Conservation (phyloP, 495 filamentous ascomycete species). For the Melanomma pulvis-pyrius region DNA sequence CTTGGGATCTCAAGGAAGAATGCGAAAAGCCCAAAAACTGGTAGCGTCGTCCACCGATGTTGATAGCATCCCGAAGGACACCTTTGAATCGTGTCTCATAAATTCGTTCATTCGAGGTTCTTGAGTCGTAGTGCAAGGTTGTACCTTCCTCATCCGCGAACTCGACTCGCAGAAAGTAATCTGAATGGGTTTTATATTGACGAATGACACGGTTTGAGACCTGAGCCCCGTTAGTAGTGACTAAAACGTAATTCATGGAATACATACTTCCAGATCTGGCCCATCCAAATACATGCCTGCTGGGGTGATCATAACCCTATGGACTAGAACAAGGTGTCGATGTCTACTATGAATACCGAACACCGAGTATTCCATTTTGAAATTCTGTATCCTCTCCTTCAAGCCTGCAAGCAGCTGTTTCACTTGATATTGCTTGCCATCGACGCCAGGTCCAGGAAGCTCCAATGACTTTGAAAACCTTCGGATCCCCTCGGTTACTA, state of each 20-base stretch:
- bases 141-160: constrained; percentile 76
- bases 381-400: too few relatives aligned
- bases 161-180: constrained; percentile 69
- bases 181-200: constrained; percentile 63
- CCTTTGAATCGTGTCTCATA: constrained; percentile 58
- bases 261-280: constrained; percentile 61
- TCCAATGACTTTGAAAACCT: too few relatives aligned
- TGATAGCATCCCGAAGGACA: constrained; percentile 58
- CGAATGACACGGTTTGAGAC: constrained; percentile 73
- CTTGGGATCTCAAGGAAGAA: constrained; percentile 69
- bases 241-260: too few relatives aligned
- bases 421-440: too few relatives aligned
- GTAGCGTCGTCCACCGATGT: constrained; percentile 65
- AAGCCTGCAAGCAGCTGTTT: too few relatives aligned
- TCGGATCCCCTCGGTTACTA: too few relatives aligned
- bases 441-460: too few relatives aligned
- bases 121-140: constrained; percentile 59
- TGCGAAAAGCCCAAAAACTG: constrained; percentile 80
- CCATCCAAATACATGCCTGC: constrained; percentile 68
- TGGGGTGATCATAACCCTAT: constrained; percentile 68
- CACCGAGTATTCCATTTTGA: too few relatives aligned
- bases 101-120: constrained; percentile 56
- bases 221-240: too few relatives aligned
- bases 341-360: neutral
- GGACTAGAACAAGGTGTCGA: constrained; percentile 46